A percentile compares a stretch with the other conserved stretches of the same genome.
phyloP scores from a whole-genome alignment of 2,329 filamentous ascomycete genomes.

The Trichoderma afroharzianum region DNA sequence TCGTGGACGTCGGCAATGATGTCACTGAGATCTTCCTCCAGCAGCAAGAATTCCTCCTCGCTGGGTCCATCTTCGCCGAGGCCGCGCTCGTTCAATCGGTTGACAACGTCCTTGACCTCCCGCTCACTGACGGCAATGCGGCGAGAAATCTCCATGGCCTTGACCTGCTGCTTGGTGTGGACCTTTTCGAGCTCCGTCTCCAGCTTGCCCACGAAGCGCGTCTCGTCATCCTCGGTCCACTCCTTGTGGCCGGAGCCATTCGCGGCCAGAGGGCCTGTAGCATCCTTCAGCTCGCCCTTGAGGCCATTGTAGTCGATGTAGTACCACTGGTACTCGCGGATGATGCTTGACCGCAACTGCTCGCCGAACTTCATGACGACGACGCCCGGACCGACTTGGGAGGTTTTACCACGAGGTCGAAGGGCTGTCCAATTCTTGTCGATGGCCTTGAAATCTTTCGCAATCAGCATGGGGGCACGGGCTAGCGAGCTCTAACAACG shows the following conservation, averaged over 20 bases:
- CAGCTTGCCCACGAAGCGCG: constrained; percentile 78
- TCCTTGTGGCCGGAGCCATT: constrained; percentile 48
- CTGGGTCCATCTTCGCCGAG: constrained; percentile 58
- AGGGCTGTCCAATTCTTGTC: constrained; percentile 40
- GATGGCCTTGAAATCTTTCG: constrained; percentile 46
- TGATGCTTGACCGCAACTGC: constrained; percentile 90
- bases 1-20: constrained; percentile 99
- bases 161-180: constrained; percentile 94
- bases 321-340: constrained; percentile 96
- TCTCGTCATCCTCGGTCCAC: constrained; percentile 93
- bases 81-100: constrained; percentile 63
- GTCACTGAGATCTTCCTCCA: constrained; percentile 93
- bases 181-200: constrained; percentile 96
- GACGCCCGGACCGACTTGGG: constrained; percentile 46
- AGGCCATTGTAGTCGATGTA: constrained; percentile 97
- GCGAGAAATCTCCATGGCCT: constrained; percentile 91
- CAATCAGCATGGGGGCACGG: constrained; percentile 46
- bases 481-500: not conserved
- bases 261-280: constrained; percentile 50
- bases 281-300: constrained; percentile 78
- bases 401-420: constrained; percentile 25
- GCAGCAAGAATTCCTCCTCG: constrained; percentile 89
- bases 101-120: constrained; percentile 85
- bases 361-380: constrained; percentile 85
- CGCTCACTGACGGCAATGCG: constrained; percentile 83